These are phyloP conservation scores for Leptographium galeiforme DNA, from an alignment of 2,329 filamentous ascomycete species.

Conservation along the genomic window DNA sequence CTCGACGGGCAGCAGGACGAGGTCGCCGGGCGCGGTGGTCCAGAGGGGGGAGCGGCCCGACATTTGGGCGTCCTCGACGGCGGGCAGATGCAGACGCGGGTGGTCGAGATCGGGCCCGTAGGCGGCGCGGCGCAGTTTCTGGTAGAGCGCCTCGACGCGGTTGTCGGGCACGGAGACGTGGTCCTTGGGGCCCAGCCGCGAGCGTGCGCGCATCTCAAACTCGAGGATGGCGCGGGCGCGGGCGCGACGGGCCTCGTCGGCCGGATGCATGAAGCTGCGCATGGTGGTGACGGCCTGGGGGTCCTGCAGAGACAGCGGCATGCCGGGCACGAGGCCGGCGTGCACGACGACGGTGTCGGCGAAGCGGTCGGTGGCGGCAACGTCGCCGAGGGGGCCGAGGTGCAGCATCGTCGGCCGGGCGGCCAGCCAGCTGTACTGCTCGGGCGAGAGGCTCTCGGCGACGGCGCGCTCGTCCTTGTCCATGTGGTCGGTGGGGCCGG, in stretches of 20 bases:
- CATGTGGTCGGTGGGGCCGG: conserved; percentile 17
- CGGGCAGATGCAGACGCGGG: conserved; percentile 2
- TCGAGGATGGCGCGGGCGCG: conserved; percentile 21
- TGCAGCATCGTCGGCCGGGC: conserved; percentile 65
- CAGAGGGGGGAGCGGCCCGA: not conserved
- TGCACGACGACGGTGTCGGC: conserved; percentile 62
- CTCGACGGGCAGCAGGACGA: conserved; percentile 23
- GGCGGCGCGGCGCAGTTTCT: conserved; percentile 4
- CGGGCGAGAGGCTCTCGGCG: conserved; percentile 35
- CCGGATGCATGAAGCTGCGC: conserved; percentile 56
- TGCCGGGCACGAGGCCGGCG: conserved; percentile 67
- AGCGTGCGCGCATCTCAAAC: conserved; percentile 16
- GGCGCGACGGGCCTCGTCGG: conserved; percentile 35
- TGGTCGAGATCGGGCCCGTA: conserved; percentile 9
- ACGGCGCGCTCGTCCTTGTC: conserved; percentile 36
- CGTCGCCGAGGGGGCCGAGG: conserved; percentile 38
- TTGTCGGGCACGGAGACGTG: conserved; percentile 7
- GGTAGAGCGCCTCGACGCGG: conserved; percentile 12
- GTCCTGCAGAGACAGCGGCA: conserved; percentile 57
- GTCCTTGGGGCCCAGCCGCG: conserved; percentile 4
- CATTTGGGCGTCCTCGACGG: conserved; percentile 3
- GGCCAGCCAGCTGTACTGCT: conserved; percentile 57
- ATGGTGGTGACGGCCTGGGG: conserved; percentile 84
- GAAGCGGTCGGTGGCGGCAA: conserved; percentile 20
- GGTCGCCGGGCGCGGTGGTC: not conserved